phyloP scores from a whole-genome alignment of 768 basidiomycete species.

The Neoboletus subvelutipes region DNA sequence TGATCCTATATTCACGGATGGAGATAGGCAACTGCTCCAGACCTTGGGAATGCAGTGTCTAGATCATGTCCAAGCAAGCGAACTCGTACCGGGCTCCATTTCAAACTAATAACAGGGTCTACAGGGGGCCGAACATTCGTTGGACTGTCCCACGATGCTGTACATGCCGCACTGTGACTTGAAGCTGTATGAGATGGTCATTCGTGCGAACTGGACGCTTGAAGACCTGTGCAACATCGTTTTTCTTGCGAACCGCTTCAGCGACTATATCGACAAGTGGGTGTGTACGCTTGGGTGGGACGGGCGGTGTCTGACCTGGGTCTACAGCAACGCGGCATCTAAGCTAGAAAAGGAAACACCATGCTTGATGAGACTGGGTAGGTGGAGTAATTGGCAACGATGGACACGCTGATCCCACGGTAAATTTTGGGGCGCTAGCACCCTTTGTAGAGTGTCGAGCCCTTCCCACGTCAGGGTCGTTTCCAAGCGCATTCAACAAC shows the following conservation, averaged over 20 bases:
- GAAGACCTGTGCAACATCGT: constrained; percentile 47
- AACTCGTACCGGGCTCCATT: constrained; percentile 10
- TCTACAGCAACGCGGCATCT: constrained; percentile 49
- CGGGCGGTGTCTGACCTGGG: constrained; percentile 3
- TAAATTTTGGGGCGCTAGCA: constrained; percentile 36
- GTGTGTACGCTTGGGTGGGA: constrained; percentile 13
- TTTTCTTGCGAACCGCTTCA: constrained; percentile 64
- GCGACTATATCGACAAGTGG: constrained; percentile 68
- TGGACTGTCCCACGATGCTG: constrained; percentile 52
- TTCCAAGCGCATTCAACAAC: constrained; percentile 68
- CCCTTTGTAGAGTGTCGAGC: constrained; percentile 46
- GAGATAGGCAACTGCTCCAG: constrained; percentile 53
- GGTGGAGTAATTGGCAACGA: constrained; percentile 19
- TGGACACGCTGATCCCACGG: constrained; percentile 6
- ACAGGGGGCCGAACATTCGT: constrained; percentile 35
- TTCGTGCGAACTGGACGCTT: constrained; percentile 59
- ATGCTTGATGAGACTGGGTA: constrained; percentile 54
- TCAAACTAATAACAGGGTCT: constrained; percentile 10
- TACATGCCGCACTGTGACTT: constrained; percentile 83
- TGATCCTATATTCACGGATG: constrained; percentile 72
- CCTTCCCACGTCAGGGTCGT: constrained; percentile 49
- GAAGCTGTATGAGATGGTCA: constrained; percentile 63
- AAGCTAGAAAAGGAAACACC: constrained; percentile 53
- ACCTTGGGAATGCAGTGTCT: constrained; percentile 35
- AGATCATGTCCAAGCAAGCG: constrained; percentile 53